phyloP scores from a whole-genome alignment of 208 protist species.

The Crithidia acanthocephali region DNA sequence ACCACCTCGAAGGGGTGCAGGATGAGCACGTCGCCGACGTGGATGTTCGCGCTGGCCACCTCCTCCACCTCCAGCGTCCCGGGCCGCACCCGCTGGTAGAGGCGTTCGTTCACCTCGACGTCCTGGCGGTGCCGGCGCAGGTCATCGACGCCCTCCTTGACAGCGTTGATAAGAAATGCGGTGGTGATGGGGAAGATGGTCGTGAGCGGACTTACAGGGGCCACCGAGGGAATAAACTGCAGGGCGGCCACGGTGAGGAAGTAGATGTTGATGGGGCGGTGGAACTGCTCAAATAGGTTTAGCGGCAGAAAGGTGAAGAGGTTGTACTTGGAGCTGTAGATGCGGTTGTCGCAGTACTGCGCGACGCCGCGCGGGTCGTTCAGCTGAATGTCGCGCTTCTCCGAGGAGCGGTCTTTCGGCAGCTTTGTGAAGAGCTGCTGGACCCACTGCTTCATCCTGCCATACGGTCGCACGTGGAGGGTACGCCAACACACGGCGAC shows the following conservation, averaged over 20 bases:
- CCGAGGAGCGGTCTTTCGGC: slow-evolving; percentile 33
- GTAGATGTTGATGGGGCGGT: slow-evolving; percentile 95
- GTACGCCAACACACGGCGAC: neutral
- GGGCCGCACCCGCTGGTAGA: slow-evolving; percentile 53
- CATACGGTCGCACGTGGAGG: slow-evolving; percentile 2
- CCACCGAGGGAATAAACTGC: slow-evolving; percentile 84
- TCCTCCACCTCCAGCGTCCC: slow-evolving; percentile 41
- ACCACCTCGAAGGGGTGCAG: slow-evolving; percentile 75
- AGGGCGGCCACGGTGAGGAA: slow-evolving; percentile 93
- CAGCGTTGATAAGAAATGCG: slow-evolving; percentile 88
- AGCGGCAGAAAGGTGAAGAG: slow-evolving; percentile 94
- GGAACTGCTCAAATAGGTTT: slow-evolving; percentile 97
- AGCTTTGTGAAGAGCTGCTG: slow-evolving; percentile 24
- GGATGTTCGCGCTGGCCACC: slow-evolving; percentile 61
- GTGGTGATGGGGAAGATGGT: slow-evolving; percentile 91
- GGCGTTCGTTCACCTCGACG: slow-evolving; percentile 56
- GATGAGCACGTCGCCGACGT: slow-evolving; percentile 81
- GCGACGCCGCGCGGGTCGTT: slow-evolving; percentile 24
- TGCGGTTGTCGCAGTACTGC: slow-evolving; percentile 74
- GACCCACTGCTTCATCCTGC: slow-evolving; percentile 29
- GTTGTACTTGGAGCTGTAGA: slow-evolving; percentile 95
- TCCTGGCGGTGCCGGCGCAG: slow-evolving; percentile 72
- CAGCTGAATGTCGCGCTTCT: slow-evolving; percentile 42
- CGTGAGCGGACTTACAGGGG: slow-evolving; percentile 90
- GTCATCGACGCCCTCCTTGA: slow-evolving; percentile 95